A percentile compares a stretch with the other conserved stretches of the same genome.
phyloP scores from a whole-genome alignment of 805 yeast genomes.

The Blastobotrys chiropterorum region DNA sequence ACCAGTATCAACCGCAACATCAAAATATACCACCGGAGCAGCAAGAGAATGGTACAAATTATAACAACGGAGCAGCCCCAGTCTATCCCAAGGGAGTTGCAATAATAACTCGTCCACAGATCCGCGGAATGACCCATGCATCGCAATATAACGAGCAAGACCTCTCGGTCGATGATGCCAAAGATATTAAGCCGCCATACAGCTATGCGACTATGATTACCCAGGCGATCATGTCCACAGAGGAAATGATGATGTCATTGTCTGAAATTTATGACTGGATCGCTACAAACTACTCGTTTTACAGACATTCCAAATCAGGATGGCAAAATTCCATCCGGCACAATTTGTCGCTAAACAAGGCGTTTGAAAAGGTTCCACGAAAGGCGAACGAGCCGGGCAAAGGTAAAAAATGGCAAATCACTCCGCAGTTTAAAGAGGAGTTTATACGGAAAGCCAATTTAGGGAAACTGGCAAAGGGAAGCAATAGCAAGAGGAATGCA shows the following conservation, averaged over 20 bases:
- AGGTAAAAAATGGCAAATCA: slow-evolving; percentile 98
- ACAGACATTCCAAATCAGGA: slow-evolving; percentile 86
- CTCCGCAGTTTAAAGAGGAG: slow-evolving; percentile 76
- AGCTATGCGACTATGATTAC: slow-evolving; percentile 98
- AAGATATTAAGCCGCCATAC: slow-evolving; percentile 93
- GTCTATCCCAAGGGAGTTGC: slow-evolving; percentile 38
- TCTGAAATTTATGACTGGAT: slow-evolving; percentile 94
- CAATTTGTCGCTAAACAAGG: slow-evolving; percentile 88
- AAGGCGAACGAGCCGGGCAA: slow-evolving; percentile 96
- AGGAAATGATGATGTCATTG: slow-evolving; percentile 81
- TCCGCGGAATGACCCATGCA: slow-evolving; percentile 28
- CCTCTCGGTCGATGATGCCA: slow-evolving; percentile 81
- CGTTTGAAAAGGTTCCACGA: slow-evolving; percentile 95
- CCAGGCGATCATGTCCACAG: slow-evolving; percentile 85
- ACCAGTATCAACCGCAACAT: slow-evolving; percentile 3
- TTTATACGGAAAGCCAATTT: slow-evolving; percentile 72
- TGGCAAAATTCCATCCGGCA: slow-evolving; percentile 99
- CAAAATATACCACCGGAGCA: slow-evolving; percentile 5
- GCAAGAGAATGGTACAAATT: neutral
- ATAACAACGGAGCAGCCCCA: neutral
- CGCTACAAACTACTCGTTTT: slow-evolving; percentile 79
- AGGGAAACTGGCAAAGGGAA: slow-evolving; percentile 38
- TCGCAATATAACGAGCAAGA: slow-evolving; percentile 32
- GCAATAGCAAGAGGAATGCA: slow-evolving; percentile 3
- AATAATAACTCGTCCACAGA: slow-evolving; percentile 37